Evolutionary conservation across 2,329 filamentous ascomycete species (phyloP).

Genomic region (Phyllosticta ampelicida): DNA sequence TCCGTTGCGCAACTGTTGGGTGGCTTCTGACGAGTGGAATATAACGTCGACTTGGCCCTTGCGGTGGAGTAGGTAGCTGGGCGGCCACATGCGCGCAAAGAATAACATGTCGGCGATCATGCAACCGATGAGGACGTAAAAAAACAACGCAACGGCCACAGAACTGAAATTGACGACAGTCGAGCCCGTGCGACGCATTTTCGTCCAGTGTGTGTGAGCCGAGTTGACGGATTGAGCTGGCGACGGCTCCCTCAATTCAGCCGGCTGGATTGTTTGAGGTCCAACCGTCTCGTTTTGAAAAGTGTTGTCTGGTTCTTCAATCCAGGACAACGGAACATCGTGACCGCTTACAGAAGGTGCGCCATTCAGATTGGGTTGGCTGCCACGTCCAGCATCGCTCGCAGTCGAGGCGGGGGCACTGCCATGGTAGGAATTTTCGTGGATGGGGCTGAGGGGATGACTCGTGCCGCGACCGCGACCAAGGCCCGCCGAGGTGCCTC

Average conservation of each 20-base stretch:
- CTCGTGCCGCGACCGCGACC: neutral
- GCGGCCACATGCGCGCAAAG: neutral
- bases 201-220: neutral
- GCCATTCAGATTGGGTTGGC: neutral
- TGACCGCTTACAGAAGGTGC: neutral
- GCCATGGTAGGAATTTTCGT: neutral
- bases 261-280: neutral
- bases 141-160: neutral
- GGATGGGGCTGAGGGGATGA: neutral
- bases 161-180: neutral
- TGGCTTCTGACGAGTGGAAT: neutral
- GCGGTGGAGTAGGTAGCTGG: neutral
- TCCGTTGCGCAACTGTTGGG: neutral
- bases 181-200: neutral
- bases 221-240: neutral
- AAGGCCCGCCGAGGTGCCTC: neutral
- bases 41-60: neutral
- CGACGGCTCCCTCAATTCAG: neutral
- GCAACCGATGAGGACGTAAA: neutral
- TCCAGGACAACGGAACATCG: neutral
- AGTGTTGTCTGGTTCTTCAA: neutral
- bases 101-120: neutral
- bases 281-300: neutral
- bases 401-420: neutral
- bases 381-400: neutral